Conservation (phyloP, 345 rosid genomes). For the Litchi chinensis region DNA sequence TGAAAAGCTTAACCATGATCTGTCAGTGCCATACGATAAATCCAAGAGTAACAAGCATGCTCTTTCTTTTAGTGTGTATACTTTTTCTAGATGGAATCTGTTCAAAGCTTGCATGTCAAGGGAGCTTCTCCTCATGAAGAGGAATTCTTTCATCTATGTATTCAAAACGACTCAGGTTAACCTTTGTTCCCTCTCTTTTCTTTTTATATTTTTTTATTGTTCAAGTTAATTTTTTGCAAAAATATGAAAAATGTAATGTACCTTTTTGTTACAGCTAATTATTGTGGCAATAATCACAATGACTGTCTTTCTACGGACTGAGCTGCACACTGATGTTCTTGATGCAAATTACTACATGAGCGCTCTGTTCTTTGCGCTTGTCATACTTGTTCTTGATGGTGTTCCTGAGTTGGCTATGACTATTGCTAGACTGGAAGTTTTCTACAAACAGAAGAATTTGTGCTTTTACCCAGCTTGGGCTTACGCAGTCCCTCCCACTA, state of each 20-base stretch:
- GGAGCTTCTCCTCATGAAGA: slow-evolving; percentile 63
- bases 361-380: slow-evolving; percentile 45
- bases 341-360: slow-evolving; percentile 59
- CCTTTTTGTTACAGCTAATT: slow-evolving; percentile 41
- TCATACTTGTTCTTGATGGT: slow-evolving; percentile 50
- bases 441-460: slow-evolving; percentile 61
- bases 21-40: slow-evolving; percentile 42
- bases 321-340: slow-evolving; percentile 45
- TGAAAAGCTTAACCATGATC: slow-evolving; percentile 32
- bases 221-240: too few relatives aligned
- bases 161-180: slow-evolving; percentile 58
- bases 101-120: slow-evolving; percentile 57
- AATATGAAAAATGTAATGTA: background rate
- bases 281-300: slow-evolving; percentile 50
- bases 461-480: slow-evolving; percentile 77
- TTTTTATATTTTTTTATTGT: background rate
- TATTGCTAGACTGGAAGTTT: slow-evolving; percentile 49
- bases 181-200: too few relatives aligned
- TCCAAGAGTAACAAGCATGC: slow-evolving; percentile 41
- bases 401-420: slow-evolving; percentile 57
- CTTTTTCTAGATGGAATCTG: slow-evolving; percentile 53
- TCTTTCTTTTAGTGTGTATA: slow-evolving; percentile 39
- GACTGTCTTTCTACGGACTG: slow-evolving; percentile 52
- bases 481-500: slow-evolving; percentile 55
- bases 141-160: slow-evolving; percentile 57